phyloP scores from a whole-genome alignment of 1,284 basidiomycete species.

The Irpex sp. region DNA sequence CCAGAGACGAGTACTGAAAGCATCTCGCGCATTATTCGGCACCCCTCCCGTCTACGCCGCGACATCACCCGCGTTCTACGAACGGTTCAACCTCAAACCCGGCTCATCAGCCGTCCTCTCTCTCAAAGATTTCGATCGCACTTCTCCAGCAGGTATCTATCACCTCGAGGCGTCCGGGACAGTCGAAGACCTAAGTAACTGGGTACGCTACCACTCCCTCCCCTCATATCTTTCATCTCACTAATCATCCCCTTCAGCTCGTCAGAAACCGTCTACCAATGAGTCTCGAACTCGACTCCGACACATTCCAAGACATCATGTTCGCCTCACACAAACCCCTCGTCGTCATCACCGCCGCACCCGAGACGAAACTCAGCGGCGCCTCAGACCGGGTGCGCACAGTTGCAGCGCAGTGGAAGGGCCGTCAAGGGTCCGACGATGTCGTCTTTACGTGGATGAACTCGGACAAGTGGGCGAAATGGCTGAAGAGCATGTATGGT shows the following conservation, averaged over 20 bases:
- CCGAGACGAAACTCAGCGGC: constrained; percentile 32
- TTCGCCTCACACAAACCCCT: constrained; percentile 68
- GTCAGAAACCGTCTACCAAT: constrained; percentile 65
- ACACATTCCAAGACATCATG: constrained; percentile 81
- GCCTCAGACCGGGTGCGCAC: constrained; percentile 48
- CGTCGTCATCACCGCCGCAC: constrained; percentile 69
- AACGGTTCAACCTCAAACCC: constrained; percentile 48
- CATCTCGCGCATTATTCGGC: constrained; percentile 60
- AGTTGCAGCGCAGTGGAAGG: constrained; percentile 65
- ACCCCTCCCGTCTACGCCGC: constrained; percentile 66
- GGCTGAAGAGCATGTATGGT: constrained; percentile 88
- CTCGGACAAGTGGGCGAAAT: constrained; percentile 71
- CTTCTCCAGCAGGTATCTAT: constrained; percentile 31
- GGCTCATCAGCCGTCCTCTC: constrained; percentile 58
- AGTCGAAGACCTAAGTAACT: constrained; percentile 18
- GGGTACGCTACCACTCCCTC: constrained; percentile 17
- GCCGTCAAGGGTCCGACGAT: constrained; percentile 40
- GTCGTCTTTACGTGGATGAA: constrained; percentile 90
- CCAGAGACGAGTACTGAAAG: constrained; percentile 45
- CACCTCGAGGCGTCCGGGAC: constrained; percentile 14
- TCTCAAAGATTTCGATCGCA: constrained; percentile 67
- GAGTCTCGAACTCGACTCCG: constrained; percentile 64
- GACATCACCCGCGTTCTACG: constrained; percentile 41
- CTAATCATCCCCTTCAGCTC: constrained; percentile 15
- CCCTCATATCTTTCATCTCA: neutral